These are phyloP conservation scores for Ophiostoma piceae DNA, from an alignment of 2,329 filamentous ascomycete genomes.

Conservation along the genomic window DNA sequence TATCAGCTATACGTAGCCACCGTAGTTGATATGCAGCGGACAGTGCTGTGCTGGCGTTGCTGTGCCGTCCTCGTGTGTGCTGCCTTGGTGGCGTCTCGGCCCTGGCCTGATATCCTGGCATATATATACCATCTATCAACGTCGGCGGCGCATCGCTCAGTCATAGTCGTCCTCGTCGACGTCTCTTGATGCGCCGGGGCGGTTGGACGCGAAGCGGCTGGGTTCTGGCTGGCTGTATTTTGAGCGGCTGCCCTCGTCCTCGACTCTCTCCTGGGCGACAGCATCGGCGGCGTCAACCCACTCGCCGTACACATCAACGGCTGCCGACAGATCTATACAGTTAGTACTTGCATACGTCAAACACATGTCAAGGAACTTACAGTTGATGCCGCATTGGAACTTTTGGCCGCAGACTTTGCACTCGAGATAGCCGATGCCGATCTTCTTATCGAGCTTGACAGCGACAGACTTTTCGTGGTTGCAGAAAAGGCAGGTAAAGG, in stretches of 20 bases:
- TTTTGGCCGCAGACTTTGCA: conserved; percentile 93
- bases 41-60: not conserved
- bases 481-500: conserved; percentile 97
- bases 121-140: not conserved
- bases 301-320: conserved; percentile 94
- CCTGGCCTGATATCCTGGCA: not conserved
- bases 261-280: conserved; percentile 45
- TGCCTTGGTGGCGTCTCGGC: not conserved
- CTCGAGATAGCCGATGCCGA: conserved; percentile 73
- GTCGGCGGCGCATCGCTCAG: conserved; percentile 12
- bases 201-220: conserved; percentile 11
- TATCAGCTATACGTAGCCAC: conserved; percentile 1
- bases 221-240: conserved; percentile 16
- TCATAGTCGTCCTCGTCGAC: conserved; percentile 43
- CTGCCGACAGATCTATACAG: conserved; percentile 69
- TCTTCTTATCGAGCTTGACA: conserved; percentile 91
- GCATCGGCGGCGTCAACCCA: conserved; percentile 84
- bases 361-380: conserved; percentile 48
- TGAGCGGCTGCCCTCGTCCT: conserved; percentile 21
- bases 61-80: not conserved
- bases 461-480: conserved; percentile 92
- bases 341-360: not conserved
- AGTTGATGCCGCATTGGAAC: conserved; percentile 90
- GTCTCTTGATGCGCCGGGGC: conserved; percentile 19
- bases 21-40: not conserved